Evolutionary conservation across 2,329 filamentous ascomycete species (phyloP).

Genomic region (Botrytis elliptica): DNA sequence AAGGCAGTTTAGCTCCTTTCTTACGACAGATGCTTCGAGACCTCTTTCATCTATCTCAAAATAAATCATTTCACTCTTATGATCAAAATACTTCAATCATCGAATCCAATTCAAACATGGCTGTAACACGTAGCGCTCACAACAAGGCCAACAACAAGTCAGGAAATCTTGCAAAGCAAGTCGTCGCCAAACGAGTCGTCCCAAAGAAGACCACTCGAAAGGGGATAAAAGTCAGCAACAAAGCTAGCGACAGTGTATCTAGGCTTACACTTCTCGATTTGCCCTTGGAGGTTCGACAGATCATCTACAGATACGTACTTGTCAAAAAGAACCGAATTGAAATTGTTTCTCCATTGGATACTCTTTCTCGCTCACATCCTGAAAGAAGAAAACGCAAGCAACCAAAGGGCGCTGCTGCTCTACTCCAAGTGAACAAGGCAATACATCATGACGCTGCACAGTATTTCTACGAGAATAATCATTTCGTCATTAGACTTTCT

Average conservation of each 20-base stretch:
- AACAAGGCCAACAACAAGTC: background rate
- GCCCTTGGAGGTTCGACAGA: background rate
- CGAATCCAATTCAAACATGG: background rate
- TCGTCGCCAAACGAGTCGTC: background rate
- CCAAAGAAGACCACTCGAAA: background rate
- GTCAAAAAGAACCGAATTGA: background rate
- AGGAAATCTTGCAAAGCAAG: background rate
- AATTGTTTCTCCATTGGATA: background rate
- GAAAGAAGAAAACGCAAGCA: background rate
- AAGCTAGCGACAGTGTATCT: background rate
- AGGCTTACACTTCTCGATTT: background rate
- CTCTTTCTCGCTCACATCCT: background rate
- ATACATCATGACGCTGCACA: background rate
- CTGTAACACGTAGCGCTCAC: background rate
- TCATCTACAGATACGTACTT: background rate
- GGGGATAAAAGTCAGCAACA: background rate
- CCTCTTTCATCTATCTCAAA: background rate
- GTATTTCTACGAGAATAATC: background rate
- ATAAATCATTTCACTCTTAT: no score
- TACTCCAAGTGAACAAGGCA: background rate
- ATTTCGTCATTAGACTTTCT: background rate
- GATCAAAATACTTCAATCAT: background rate
- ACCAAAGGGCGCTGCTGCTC: no score
- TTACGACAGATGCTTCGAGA: background rate
- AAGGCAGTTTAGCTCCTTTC: background rate